Evolutionary conservation across 208 protist genomes (phyloP).

Genomic region (Trypanosoma caninum): DNA sequence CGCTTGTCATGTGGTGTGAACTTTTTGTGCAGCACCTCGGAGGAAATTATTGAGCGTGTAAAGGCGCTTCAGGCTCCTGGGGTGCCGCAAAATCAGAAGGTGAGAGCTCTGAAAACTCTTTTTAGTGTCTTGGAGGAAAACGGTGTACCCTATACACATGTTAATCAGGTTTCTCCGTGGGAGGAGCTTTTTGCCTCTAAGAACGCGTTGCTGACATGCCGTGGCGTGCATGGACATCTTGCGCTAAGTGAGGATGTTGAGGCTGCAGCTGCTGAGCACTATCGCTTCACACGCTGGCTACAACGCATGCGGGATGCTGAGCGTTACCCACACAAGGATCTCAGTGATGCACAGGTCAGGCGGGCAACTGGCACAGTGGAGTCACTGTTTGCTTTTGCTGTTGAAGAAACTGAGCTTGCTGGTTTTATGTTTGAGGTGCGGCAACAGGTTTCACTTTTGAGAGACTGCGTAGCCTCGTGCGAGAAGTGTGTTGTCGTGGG

Average conservation of each 20-base stretch:
- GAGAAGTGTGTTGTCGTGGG: slow-evolving; percentile 6
- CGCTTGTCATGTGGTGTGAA: slow-evolving; percentile 30
- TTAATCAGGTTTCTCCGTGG: slow-evolving; percentile 50
- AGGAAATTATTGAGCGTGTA: slow-evolving; percentile 73
- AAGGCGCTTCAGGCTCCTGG: slow-evolving; percentile 73
- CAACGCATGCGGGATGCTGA: slow-evolving; percentile 83
- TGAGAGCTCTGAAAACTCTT: slow-evolving; percentile 85
- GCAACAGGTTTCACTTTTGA: slow-evolving; percentile 35
- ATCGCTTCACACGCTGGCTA: slow-evolving; percentile 76
- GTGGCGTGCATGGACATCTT: slow-evolving; percentile 29
- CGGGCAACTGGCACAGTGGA: slow-evolving; percentile 67
- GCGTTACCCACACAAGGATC: slow-evolving; percentile 75
- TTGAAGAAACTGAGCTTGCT: slow-evolving; percentile 34
- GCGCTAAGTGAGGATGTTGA: slow-evolving; percentile 29
- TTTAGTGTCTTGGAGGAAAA: slow-evolving; percentile 67
- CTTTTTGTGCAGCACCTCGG: slow-evolving; percentile 46
- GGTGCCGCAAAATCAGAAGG: slow-evolving; percentile 76
- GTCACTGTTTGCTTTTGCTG: slow-evolving; percentile 57
- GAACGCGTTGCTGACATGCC: slow-evolving; percentile 53
- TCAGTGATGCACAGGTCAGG: slow-evolving; percentile 80
- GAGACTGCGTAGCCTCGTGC: slow-evolving; percentile 27
- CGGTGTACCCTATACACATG: slow-evolving; percentile 79
- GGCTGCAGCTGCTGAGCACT: slow-evolving; percentile 49
- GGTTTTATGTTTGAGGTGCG: slow-evolving; percentile 34
- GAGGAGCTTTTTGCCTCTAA: slow-evolving; percentile 67